A percentile compares a stretch with the other conserved stretches of the same genome.
These are phyloP conservation scores for Hemisphaericaspora lyxosophila DNA, from an alignment of 1,139 yeast species.

Conservation along the genomic window DNA sequence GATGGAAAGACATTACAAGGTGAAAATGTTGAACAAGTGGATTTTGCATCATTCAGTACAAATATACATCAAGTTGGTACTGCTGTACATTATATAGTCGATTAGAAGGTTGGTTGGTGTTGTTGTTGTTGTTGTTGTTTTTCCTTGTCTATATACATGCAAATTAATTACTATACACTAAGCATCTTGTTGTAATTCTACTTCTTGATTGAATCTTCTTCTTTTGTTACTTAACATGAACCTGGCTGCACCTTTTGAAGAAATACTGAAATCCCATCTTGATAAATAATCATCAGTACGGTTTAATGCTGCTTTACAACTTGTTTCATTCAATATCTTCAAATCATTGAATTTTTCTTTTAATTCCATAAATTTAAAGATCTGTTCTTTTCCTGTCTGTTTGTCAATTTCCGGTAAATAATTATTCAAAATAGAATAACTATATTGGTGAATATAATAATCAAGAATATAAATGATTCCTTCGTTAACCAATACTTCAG, in stretches of 20 bases:
- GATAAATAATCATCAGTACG: constrained; percentile 48
- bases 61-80: constrained; percentile 73
- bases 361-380: constrained; percentile 48
- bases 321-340: constrained; percentile 34
- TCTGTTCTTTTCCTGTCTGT: constrained; percentile 44
- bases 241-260: constrained; percentile 50
- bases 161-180: too few species aligned
- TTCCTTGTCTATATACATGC: too few species aligned
- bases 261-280: constrained; percentile 47
- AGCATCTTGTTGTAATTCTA: constrained; percentile 10
- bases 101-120: constrained; percentile 6
- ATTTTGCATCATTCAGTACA: constrained; percentile 69
- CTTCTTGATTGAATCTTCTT: constrained; percentile 39
- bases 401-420: constrained; percentile 32
- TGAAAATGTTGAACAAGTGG: constrained; percentile 61
- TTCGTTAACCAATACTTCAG: constrained; percentile 55
- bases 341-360: constrained; percentile 46
- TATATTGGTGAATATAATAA: constrained; percentile 55
- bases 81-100: constrained; percentile 62
- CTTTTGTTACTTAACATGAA: constrained; percentile 55
- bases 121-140: too few species aligned
- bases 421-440: constrained; percentile 30
- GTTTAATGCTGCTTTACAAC: constrained; percentile 43
- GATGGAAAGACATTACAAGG: constrained; percentile 59
- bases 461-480: constrained; percentile 63